A percentile compares a stretch with the other conserved stretches of the same genome.
Conservation (phyloP, 2,329 filamentous ascomycete genomes). For the Gaeumannomyces sp. region DNA sequence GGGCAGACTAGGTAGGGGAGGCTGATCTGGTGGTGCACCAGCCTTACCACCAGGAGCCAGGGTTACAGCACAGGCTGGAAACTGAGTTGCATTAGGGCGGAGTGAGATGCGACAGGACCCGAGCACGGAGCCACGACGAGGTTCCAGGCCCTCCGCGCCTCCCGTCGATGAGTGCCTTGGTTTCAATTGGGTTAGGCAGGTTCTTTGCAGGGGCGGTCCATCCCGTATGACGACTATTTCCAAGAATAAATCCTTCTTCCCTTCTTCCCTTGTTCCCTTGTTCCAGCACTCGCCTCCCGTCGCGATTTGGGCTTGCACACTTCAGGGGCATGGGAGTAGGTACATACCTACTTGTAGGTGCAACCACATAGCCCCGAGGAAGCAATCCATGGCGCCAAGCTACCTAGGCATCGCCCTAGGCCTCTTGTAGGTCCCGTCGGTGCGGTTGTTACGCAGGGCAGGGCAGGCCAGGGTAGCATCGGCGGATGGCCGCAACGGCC, state of each 20-base stretch:
- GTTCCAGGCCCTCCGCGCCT: no score
- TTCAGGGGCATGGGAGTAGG: no score
- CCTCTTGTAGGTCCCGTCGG: no score
- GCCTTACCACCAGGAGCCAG: neutral
- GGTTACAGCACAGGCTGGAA: neutral
- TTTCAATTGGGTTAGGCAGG: neutral
- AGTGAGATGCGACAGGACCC: neutral
- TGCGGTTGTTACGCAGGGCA: neutral
- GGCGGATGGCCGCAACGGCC: neutral
- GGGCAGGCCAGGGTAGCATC: neutral
- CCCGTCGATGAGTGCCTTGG: neutral
- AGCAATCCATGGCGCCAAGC: neutral
- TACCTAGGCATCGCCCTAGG: no score
- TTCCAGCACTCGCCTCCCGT: neutral
- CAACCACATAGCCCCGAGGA: neutral
- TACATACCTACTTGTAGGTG: no score
- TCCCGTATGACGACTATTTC: neutral
- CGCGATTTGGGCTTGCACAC: no score
- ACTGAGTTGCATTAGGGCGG: conserved; percentile 1
- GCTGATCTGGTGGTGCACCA: neutral
- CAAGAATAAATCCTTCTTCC: neutral
- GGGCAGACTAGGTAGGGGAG: no score
- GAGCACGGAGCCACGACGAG: no score
- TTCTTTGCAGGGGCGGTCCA: neutral
- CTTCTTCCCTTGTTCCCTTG: neutral